Evolutionary conservation across 371 early-diverging fungal species (phyloP).

Genomic region (Mucor indicus): DNA sequence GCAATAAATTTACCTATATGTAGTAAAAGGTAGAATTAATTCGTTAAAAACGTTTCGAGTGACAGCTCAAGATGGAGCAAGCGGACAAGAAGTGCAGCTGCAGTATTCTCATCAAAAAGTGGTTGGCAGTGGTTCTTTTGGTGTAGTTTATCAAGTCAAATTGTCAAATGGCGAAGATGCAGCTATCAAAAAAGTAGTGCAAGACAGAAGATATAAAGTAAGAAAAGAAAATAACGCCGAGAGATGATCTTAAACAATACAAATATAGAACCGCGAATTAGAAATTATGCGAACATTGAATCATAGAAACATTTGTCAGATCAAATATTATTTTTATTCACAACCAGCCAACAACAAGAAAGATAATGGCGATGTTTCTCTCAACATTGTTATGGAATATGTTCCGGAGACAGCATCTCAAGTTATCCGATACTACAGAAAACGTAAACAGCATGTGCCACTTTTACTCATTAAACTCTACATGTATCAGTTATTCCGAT

Average conservation of each 20-base stretch:
- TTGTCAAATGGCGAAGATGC: slow-evolving; percentile 71
- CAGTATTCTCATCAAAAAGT: slow-evolving; percentile 87
- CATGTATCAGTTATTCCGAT: slow-evolving; percentile 94
- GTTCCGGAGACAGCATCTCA: slow-evolving; percentile 86
- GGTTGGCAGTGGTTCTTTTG: slow-evolving; percentile 94
- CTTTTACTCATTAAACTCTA: slow-evolving; percentile 87
- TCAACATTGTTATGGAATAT: slow-evolving; percentile 80
- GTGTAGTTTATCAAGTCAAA: slow-evolving; percentile 93
- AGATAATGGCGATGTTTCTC: slow-evolving; percentile 76
- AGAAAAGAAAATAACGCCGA: too few relatives aligned
- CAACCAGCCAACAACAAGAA: slow-evolving; percentile 50
- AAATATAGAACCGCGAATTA: slow-evolving; percentile 81
- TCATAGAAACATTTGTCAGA: slow-evolving; percentile 76
- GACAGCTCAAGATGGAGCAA: slow-evolving; percentile 75
- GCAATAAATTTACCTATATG: too few relatives aligned
- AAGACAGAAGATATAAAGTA: slow-evolving; percentile 94
- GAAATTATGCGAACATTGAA: slow-evolving; percentile 79
- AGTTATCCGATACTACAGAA: slow-evolving; percentile 72
- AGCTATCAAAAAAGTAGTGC: slow-evolving; percentile 94
- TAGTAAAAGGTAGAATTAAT: slow-evolving; percentile 20
- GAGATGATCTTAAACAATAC: too few relatives aligned
- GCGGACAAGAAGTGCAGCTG: slow-evolving; percentile 78
- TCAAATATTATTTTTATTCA: slow-evolving; percentile 76
- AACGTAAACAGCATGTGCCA: slow-evolving; percentile 87
- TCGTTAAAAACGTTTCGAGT: slow-evolving; percentile 20